These are phyloP conservation scores for Talaromyces pinophilus DNA, from an alignment of 2,329 filamentous ascomycete species.

Conservation along the genomic window DNA sequence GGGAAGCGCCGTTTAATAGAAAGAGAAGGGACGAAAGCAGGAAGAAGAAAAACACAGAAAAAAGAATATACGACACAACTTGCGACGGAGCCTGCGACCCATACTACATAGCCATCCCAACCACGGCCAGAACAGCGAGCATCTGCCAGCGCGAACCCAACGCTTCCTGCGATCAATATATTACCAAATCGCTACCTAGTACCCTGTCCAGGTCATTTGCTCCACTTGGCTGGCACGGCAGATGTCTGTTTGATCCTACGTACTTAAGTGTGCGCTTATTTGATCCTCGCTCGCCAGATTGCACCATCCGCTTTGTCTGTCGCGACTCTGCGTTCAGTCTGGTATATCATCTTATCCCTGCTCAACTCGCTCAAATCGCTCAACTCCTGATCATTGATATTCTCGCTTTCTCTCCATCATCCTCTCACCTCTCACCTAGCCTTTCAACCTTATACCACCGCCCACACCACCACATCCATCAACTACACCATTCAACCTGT, in stretches of 20 bases:
- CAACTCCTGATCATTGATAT: not conserved
- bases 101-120: not conserved
- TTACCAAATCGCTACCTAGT: not conserved
- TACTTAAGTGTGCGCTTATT: slow-evolving; percentile 13
- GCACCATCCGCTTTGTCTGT: slow-evolving; percentile 18
- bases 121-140: slow-evolving; percentile 9
- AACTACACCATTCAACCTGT: not conserved
- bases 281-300: slow-evolving; percentile 19
- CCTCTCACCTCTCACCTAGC: too few relatives aligned
- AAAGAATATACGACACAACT: not conserved
- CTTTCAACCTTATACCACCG: not conserved
- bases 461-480: not conserved
- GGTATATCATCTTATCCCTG: not conserved
- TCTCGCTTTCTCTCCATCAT: not conserved
- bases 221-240: slow-evolving; percentile 16
- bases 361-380: not conserved
- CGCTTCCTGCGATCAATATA: not conserved
- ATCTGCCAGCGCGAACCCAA: slow-evolving; percentile 10
- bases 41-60: not conserved
- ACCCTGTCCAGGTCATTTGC: not conserved
- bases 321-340: not conserved
- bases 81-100: not conserved
- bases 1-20: not conserved
- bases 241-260: not conserved
- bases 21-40: not conserved